phyloP scores from a whole-genome alignment of 495 filamentous ascomycete genomes.

The Usnea hakonensis region DNA sequence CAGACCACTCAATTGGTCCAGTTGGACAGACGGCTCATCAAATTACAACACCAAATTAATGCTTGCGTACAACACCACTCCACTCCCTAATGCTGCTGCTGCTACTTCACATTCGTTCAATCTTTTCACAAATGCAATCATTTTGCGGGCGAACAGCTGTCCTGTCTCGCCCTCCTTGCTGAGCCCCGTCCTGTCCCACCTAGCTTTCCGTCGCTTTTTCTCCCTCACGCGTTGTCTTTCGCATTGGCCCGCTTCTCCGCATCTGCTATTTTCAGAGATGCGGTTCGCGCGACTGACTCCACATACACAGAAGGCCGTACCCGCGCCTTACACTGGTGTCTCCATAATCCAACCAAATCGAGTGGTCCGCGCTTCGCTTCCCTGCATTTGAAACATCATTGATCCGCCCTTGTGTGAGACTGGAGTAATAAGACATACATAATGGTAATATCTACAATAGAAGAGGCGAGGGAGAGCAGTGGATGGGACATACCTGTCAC shows the following conservation, averaged over 20 bases:
- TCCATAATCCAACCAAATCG: background rate
- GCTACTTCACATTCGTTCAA: too few species aligned
- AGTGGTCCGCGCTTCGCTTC: constrained; percentile 12
- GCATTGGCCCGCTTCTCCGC: constrained; percentile 20
- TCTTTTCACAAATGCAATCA: background rate
- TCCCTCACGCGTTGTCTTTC: constrained; percentile 20
- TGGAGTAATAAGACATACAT: constrained; percentile 15
- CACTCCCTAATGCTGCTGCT: too few species aligned
- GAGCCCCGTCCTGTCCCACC: background rate
- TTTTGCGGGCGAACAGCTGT: constrained; percentile 10
- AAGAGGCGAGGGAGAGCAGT: constrained; percentile 19
- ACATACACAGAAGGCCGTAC: background rate
- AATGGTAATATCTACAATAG: constrained; percentile 22
- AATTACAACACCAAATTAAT: too few species aligned
- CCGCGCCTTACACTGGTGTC: background rate
- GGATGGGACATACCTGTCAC: constrained; percentile 23
- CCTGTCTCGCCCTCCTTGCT: background rate
- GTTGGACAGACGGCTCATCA: too few species aligned
- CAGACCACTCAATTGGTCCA: background rate
- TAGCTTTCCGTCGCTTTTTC: constrained; percentile 19
- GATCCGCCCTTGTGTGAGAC: constrained; percentile 2
- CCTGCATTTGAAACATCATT: constrained; percentile 13
- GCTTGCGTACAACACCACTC: too few species aligned
- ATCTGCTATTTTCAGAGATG: constrained; percentile 9
- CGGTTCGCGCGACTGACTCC: constrained; percentile 3